A percentile compares a stretch with the other conserved stretches of the same genome.
phyloP scores from a whole-genome alignment of 2,329 filamentous ascomycete genomes.

The Rhynchosporium secalis region DNA sequence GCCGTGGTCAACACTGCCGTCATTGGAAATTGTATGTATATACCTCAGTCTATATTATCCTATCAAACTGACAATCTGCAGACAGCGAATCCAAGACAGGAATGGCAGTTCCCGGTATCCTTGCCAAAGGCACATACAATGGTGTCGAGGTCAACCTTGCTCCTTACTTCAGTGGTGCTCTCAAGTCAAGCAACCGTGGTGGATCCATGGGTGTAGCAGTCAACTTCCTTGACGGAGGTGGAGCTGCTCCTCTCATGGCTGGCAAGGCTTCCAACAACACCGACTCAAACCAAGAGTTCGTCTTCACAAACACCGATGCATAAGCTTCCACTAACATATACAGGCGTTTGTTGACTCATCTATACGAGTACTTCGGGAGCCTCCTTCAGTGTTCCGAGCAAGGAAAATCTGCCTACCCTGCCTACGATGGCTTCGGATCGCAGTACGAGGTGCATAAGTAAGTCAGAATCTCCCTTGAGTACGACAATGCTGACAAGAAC shows the following conservation, averaged over 20 bases:
- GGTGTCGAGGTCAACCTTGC: constrained; percentile 53
- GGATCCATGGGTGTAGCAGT: constrained; percentile 46
- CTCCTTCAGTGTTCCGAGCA: constrained; percentile 55
- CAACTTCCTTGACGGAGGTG: constrained; percentile 61
- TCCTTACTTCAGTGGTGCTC: constrained; percentile 55
- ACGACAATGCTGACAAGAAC: constrained; percentile 32
- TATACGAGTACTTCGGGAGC: constrained; percentile 60
- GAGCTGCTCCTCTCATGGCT: constrained; percentile 51
- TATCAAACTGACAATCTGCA: neutral
- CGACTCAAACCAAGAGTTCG: constrained; percentile 55
- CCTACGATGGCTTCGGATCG: constrained; percentile 48
- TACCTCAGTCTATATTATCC: neutral
- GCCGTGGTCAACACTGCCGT: constrained; percentile 62
- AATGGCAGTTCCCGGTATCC: constrained; percentile 54
- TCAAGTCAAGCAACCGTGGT: constrained; percentile 53
- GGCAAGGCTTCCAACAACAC: constrained; percentile 52
- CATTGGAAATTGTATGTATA: constrained; percentile 51
- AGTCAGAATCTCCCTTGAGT: neutral
- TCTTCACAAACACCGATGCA: neutral
- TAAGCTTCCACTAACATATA: neutral
- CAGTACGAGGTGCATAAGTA: constrained; percentile 54
- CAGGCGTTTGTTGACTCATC: constrained; percentile 57
- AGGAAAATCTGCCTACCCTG: constrained; percentile 50
- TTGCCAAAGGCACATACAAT: constrained; percentile 49
- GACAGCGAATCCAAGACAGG: constrained; percentile 53